These are phyloP conservation scores for Naegleria lovaniensis DNA, from an alignment of 208 protist species.

Conservation along the genomic window DNA sequence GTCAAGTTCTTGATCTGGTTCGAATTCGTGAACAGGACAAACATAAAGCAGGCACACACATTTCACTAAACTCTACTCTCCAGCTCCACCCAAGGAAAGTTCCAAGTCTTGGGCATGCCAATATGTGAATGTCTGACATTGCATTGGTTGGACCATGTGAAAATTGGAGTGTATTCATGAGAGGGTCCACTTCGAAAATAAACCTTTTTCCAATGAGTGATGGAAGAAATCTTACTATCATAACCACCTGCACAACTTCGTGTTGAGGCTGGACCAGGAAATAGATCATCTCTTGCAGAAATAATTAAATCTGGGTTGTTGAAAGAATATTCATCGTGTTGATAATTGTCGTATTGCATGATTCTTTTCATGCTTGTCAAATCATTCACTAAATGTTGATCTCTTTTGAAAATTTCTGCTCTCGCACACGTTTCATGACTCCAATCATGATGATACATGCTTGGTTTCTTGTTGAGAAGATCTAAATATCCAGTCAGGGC, in stretches of 20 bases:
- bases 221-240: constrained; percentile 41
- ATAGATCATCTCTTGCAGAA: constrained; percentile 37
- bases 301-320: constrained; percentile 42
- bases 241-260: constrained; percentile 35
- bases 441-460: too few relatives aligned
- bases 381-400: constrained; percentile 28
- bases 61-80: too few relatives aligned
- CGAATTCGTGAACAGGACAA: too few relatives aligned
- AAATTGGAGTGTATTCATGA: background rate
- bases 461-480: background rate
- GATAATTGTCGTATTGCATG: constrained; percentile 44
- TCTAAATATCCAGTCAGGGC: background rate
- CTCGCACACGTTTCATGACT: constrained; percentile 34
- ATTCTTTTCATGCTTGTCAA: constrained; percentile 31
- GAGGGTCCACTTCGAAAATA: constrained; percentile 25
- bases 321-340: constrained; percentile 36
- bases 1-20: too few relatives aligned
- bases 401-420: constrained; percentile 46
- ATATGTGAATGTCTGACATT: background rate
- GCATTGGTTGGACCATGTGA: background rate
- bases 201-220: background rate
- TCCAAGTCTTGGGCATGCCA: background rate
- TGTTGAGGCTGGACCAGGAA: background rate
- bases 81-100: background rate
- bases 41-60: too few relatives aligned